Base-by-base conservation (phyloP, 2,329 filamentous ascomycete species). In the Fusarium sp. region DNA sequence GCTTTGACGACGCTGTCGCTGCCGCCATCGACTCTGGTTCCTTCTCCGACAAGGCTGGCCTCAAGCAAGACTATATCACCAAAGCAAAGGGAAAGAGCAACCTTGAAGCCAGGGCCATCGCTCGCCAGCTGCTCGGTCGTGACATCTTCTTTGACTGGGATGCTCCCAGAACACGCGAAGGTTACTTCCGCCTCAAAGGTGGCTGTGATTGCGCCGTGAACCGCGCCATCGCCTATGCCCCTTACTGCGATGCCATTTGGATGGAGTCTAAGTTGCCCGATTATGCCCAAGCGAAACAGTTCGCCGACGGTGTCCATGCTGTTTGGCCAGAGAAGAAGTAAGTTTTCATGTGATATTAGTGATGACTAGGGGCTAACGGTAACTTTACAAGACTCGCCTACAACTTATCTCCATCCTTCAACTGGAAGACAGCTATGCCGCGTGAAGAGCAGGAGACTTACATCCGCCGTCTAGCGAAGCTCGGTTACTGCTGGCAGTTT, bases 401-500 rank as follows among this genome's bases (percentile, higher is more conserved):
- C 86, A 99, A 99, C 86, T 91, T 99, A 70, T 97, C 94, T 0
- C 96, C 96, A 31, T 97, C 94, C 5, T 99, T 99, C 91, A 99
- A 99, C 89, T 99, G 96, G 96, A 98, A 98, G 86, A 87, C 94
- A 61, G 96, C 95, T 75, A 97, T 97, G 94, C 87, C 93, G 44
- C 89, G 92, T 71, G 86, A 87, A 54, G 95, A 98, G 80, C 96
- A 99, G 83, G 93, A 97, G 84, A 99, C 96, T 20, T 99, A 98
- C 84, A 99, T 99, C 84, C 85, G 90, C 68, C 92, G 96, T 41
- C 91, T 99, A 40, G 94, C 90, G 65, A 77, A 84, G 67, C 88
- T 99, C 49, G 96, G 96, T 68, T 99, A 99, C 88, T 97, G 93
- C 88, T 99, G 96, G 96, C 96, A 99, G 82, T 99, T 99, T 86